Percentiles rank a stretch among this genome's conserved stretches.
Evolutionary conservation across 2,329 filamentous ascomycete genomes (phyloP).

Genomic region (Didymella glomerata): DNA sequence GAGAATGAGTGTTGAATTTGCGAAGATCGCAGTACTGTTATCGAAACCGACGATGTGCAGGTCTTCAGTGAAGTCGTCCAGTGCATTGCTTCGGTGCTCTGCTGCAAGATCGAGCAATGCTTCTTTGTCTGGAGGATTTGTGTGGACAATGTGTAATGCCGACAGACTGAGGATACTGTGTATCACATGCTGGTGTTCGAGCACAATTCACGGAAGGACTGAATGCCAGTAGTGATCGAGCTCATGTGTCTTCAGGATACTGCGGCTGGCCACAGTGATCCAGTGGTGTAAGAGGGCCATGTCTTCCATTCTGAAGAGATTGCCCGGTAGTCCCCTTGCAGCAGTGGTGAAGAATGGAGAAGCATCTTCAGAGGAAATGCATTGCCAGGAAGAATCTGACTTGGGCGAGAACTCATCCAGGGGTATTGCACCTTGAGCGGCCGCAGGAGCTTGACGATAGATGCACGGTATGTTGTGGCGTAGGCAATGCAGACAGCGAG

Average conservation of each 20-base stretch:
- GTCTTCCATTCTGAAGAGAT: background rate
- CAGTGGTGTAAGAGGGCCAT: background rate
- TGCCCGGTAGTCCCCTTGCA: background rate
- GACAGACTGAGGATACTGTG: background rate
- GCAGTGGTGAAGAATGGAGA: background rate
- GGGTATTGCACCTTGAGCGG: background rate
- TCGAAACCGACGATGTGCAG: background rate
- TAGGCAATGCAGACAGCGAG: background rate
- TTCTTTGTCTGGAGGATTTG: background rate
- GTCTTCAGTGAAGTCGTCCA: background rate
- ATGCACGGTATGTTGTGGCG: background rate
- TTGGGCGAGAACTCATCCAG: background rate
- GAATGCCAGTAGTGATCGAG: background rate
- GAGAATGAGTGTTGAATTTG: background rate
- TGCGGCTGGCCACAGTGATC: background rate
- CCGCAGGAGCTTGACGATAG: background rate
- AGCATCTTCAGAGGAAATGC: background rate
- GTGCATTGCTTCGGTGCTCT: background rate
- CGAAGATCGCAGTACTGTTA: background rate
- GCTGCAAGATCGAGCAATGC: background rate
- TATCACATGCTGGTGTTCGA: background rate
- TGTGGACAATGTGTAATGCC: background rate
- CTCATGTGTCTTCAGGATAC: background rate
- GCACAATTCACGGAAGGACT: background rate
- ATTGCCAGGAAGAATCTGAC: background rate